Base-by-base conservation (phyloP, 306 rosid genomes). In the Spatholobus suberectus region DNA sequence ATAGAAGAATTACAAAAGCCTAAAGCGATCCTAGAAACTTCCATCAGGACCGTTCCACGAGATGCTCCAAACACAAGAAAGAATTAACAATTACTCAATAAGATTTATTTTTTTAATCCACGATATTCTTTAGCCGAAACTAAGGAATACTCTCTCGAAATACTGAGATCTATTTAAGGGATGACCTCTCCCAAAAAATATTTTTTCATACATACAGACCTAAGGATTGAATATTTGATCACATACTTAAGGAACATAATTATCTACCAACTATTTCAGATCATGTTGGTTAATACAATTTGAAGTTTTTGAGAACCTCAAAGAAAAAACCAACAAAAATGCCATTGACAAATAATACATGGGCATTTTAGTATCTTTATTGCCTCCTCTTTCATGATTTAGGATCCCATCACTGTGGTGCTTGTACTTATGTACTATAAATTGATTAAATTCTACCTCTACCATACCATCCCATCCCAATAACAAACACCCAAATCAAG, bases 11-110 rank as follows among this genome's bases (percentile, higher is more conserved):
- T 21, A 71, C 5, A 35, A 62, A 77, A 70, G 67, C 66, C 62
- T 15, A 24, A 55, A 51, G 77, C n/a, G 34, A 66, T 57, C 55
- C 55, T 59, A n/a, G 74, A 82, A 84, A 83, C 73, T 76, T 88
- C 75, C 75, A 70, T 52, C 3, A 52, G 44, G 81, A 81, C 70
- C 51, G 27, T 58, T 65, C 61, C 43, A 23, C 1, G 35, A 75
- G 38, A 38, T 70, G 78, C 38, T 41, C 41, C 3, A 70, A 73
- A 23, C 70, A 26, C 74, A 52, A 70, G 61, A 70, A 81, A 43
- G 66, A 76, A 81, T 54, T 54, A 54, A 51, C 40, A 76, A 35
- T 40, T 27, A 47, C 34, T 61, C 32, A 71, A 49, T n/a, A n/a
- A n/a, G n/a, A n/a, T n/a, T n/a, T n/a, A n/a, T n/a, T n/a, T n/a